A percentile compares a stretch with the other conserved stretches of the same genome.
Evolutionary conservation across 805 yeast genomes (phyloP).

Genomic region (Hanseniaspora clermontiae): DNA sequence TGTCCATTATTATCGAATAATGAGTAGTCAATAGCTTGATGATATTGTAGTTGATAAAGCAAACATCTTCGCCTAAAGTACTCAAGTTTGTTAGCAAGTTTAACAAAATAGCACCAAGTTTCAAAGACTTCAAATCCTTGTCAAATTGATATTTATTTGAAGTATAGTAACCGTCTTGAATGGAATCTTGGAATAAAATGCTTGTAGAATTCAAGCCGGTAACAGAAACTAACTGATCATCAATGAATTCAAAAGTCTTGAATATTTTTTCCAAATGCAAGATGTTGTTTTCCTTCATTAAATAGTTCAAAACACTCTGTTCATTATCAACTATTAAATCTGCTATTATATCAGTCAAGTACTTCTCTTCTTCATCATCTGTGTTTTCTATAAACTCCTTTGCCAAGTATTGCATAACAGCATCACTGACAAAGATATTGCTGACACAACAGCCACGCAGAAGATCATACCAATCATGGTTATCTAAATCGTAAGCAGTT

Average conservation of each 20-base stretch:
- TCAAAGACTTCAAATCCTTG: background rate
- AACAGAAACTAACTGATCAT: background rate
- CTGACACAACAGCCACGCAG: background rate
- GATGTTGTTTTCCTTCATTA: background rate
- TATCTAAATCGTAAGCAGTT: background rate
- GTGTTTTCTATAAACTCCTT: background rate
- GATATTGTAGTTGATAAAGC: background rate
- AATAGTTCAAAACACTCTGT: background rate
- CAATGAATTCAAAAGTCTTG: background rate
- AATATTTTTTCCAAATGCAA: background rate
- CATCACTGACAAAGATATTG: background rate
- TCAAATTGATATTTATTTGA: background rate
- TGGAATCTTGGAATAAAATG: background rate
- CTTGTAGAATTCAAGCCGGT: background rate
- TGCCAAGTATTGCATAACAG: background rate
- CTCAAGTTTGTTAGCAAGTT: background rate
- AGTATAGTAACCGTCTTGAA: background rate
- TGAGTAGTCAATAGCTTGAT: background rate
- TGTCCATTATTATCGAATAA: background rate
- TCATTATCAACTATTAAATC: background rate
- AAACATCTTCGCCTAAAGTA: background rate
- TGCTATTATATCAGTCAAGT: background rate
- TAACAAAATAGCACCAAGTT: background rate
- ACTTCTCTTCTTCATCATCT: background rate
- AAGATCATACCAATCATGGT: background rate